Evolutionary conservation across 768 basidiomycete genomes (phyloP), one percentile per base, ranked within the genome.

Genomic region (Lepiota brunneoincarnata): DNA sequence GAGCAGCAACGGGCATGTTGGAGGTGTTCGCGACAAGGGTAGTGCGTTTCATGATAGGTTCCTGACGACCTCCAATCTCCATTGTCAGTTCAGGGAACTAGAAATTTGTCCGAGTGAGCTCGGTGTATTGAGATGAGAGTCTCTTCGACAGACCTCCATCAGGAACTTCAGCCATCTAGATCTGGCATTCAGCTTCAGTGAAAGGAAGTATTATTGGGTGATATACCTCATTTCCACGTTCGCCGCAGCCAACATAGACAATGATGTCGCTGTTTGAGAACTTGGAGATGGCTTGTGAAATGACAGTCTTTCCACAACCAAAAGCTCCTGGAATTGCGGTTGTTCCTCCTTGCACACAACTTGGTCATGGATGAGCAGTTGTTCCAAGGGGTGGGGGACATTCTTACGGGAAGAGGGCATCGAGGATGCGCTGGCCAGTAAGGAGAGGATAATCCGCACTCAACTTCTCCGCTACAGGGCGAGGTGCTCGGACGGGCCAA

Each of bases 21-120:
- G 97, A 99, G 2, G 97, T 99, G 70, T 99, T 99, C 60, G 97
- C 97, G 57, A 99, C 95, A 20, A 99, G 84, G 12, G 95, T 93
- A 0, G 97, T 99, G 56, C 97, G 95, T 74, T 99, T 99, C 97
- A 99, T 99, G 79, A 99, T 98, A 31, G 97, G 97, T 70, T 99
- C 97, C 80, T 95, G 86, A 47, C 93, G 92, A 59, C 90, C 86
- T 20, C 82, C 87, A 51, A 96, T 76, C 47, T 97, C 93, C 87
- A 98, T 91, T 1, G 89, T 92, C 26, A 99, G 78, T 71, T 92
- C 76, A 41, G 97, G 97, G 86, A 91, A 91, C 86, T 81, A 54
- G 4, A 37, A 35, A 42, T 26, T 28, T 49, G 44, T 57, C 20
- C 10, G 24, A 43, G 44, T 50, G 26, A 57, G 39, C 50, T 23